These are phyloP conservation scores for Monosporascus sp. DNA, from an alignment of 2,329 filamentous ascomycete genomes.

Conservation along the genomic window DNA sequence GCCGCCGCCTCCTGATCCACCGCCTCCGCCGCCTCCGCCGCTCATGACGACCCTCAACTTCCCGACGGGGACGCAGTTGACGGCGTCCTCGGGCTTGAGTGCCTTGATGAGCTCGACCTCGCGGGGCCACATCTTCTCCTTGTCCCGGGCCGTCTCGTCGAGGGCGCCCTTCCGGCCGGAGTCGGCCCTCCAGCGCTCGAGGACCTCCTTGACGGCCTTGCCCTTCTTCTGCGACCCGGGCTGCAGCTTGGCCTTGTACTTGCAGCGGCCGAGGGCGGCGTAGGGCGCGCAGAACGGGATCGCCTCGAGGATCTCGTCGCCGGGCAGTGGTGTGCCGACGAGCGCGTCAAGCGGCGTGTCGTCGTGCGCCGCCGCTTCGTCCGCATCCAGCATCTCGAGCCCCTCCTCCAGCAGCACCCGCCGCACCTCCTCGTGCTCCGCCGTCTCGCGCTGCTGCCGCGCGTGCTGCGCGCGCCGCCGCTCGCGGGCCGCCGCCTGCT, in stretches of 20 bases:
- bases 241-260: conserved; percentile 94
- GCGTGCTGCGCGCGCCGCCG: conserved; percentile 77
- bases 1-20: conserved; percentile 32
- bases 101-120: conserved; percentile 81
- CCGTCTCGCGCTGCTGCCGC: conserved; percentile 67
- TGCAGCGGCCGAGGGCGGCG: conserved; percentile 61
- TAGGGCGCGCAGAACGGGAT: conserved; percentile 62
- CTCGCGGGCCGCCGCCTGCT: conserved; percentile 64
- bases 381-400: conserved; percentile 54
- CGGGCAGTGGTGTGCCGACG: conserved; percentile 69
- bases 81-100: conserved; percentile 75
- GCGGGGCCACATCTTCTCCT: conserved; percentile 74
- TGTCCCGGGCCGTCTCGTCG: conserved; percentile 55
- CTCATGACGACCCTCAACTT: conserved; percentile 76
- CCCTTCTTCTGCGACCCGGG: conserved; percentile 88
- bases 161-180: conserved; percentile 54
- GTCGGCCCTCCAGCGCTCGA: conserved; percentile 66
- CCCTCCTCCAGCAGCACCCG: conserved; percentile 55
- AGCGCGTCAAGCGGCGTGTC: conserved; percentile 60
- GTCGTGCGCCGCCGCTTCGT: conserved; percentile 46
- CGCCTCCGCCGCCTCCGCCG: conserved; percentile 44
- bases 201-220: conserved; percentile 84
- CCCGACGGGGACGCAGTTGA: conserved; percentile 73
- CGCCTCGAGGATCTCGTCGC: conserved; percentile 73
- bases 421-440: conserved; percentile 68